Evolutionary conservation across 2,329 filamentous ascomycete species (phyloP).

Genomic region (Cladophialophora immunda): DNA sequence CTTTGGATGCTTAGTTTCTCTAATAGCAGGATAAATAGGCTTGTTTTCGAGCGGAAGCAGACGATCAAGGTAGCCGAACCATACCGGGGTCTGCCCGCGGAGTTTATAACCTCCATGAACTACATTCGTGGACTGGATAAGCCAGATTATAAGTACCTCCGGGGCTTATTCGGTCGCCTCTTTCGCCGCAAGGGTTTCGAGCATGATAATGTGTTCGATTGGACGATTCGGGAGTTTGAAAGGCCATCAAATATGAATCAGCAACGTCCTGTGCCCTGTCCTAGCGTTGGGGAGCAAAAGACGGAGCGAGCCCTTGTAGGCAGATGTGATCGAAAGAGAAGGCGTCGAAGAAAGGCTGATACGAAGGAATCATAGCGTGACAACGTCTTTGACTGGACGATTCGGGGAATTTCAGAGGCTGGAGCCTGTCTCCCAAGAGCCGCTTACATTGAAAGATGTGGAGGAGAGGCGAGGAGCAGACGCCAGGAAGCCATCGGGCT

Average conservation of each 20-base stretch:
- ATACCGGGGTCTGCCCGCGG: constrained; percentile 38
- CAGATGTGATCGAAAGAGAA: constrained; percentile 7
- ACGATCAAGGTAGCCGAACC: constrained; percentile 38
- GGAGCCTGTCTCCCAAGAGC: neutral
- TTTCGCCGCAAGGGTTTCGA: constrained; percentile 36
- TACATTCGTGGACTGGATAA: constrained; percentile 35
- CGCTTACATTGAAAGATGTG: neutral
- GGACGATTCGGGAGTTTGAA: constrained; percentile 38
- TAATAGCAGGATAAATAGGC: too few species aligned
- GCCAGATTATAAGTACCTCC: constrained; percentile 40
- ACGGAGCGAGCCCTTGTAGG: neutral
- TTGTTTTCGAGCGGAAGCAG: constrained; percentile 40
- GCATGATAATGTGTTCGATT: too few species aligned
- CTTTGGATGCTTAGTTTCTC: too few species aligned
- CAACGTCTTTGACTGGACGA: neutral
- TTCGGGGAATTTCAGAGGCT: neutral
- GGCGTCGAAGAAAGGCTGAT: neutral
- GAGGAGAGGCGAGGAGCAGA: neutral
- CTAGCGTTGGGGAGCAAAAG: constrained; percentile 6
- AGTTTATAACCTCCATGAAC: constrained; percentile 39
- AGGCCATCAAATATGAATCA: constrained; percentile 13
- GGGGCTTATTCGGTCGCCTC: constrained; percentile 35
- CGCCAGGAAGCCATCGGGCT: neutral
- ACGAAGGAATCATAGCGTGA: neutral
- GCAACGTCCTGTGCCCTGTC: constrained; percentile 11